A percentile compares a stretch with the other conserved stretches of the same genome.
Conservation (phyloP, 1,139 yeast genomes). For the Meyerozyma guilliermondii region DNA sequence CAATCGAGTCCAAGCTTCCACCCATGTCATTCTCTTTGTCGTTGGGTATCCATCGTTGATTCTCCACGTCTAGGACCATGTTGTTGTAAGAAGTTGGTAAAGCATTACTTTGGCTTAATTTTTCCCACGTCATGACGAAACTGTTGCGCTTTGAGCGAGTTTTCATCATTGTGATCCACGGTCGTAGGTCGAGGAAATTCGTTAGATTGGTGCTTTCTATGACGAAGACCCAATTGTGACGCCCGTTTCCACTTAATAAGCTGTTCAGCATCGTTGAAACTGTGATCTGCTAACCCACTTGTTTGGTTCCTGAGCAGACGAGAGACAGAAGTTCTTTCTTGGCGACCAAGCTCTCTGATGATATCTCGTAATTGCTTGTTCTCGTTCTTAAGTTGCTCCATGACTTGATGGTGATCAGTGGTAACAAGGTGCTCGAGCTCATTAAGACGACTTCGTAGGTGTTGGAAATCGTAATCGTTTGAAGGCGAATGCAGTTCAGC, state of each 20-base stretch:
- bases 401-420: slow-evolving; percentile 4
- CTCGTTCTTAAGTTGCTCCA: slow-evolving; percentile 11
- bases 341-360: slow-evolving; percentile 5
- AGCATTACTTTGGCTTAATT: slow-evolving; percentile 29
- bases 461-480: background rate
- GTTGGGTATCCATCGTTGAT: slow-evolving; percentile 33
- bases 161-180: background rate
- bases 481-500: background rate
- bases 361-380: slow-evolving; percentile 13
- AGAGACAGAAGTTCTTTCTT: background rate
- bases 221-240: slow-evolving; percentile 29
- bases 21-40: slow-evolving; percentile 22
- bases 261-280: slow-evolving; percentile 16
- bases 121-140: slow-evolving; percentile 16
- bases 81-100: slow-evolving; percentile 35
- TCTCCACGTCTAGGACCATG: slow-evolving; percentile 35
- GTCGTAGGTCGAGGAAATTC: background rate
- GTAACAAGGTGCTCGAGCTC: slow-evolving; percentile 16
- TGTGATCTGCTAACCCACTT: background rate
- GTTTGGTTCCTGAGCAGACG: no score
- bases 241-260: slow-evolving; percentile 36
- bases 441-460: slow-evolving; percentile 11
- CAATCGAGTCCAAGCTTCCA: slow-evolving; percentile 40
- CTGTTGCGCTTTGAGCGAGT: background rate
- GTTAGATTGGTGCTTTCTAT: slow-evolving; percentile 4